Evolutionary conservation across 768 basidiomycete species (phyloP), one percentile per base, ranked within the genome.

Genomic region (Russula foetens): DNA sequence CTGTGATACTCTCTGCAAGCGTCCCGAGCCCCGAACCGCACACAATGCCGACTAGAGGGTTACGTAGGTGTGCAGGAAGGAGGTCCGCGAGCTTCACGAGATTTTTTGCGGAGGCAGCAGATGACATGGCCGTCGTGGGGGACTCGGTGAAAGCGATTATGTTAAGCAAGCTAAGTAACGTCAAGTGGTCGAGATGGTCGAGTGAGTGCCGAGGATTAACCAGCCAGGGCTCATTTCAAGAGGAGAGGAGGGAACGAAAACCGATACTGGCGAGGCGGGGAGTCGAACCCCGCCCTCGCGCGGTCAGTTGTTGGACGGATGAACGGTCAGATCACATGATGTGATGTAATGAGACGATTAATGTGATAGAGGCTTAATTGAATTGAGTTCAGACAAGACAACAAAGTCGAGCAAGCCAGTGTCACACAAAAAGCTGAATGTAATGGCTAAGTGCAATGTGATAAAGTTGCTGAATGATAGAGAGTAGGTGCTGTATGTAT

Each of bases 21-120:
- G 88, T 90, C 67, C 84, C 84, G 53, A 95, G 75, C 3, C 93
- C 92, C 1, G 88, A 90, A 58, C 93, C 92, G 70, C 92, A 94
- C 28, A 95, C 84, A 66, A 95, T 90, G 21, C 87, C 92, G 19
- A 92, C 81, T 35, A 76, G 76, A 11, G 92, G 92, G n/a, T 58
- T 68, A 28, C 72, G 75, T 9, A 87, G 78, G 14, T 67, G 67
- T 19, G 58, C 49, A 1, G 75, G 75, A 19, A 77, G 65, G 62
- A 66, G 66, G 48, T 53, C 53, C 17, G 63, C 69, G 21, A 70
- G 67, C 23, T 60, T 59, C 59, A 53, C 72, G 67, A 71, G 67
- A 53, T 71, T 71, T 41, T 67, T 67, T 49, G 62, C 67, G 46
- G 74, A 73, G 12, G 70, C 70, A 39, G 58, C 41, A 11, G 49